Conservation (phyloP, 2,329 filamentous ascomycete genomes). For the Arthrobotrys entomopaga region DNA sequence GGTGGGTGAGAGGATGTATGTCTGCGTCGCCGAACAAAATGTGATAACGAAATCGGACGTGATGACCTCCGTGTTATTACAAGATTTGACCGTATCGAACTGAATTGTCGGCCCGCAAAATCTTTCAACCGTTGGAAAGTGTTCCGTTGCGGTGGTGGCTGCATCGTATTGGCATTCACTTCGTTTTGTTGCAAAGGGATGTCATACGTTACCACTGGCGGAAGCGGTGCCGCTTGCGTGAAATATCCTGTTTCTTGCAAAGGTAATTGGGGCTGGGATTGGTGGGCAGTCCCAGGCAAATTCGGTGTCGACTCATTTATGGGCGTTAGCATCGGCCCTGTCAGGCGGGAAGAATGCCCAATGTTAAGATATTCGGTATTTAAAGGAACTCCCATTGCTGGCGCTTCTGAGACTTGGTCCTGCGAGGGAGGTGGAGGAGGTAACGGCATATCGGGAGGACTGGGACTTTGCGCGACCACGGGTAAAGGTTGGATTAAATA, state of each 20-base stretch:
- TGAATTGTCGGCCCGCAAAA: conserved; percentile 24
- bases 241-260: conserved; percentile 6
- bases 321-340: conserved; percentile 26
- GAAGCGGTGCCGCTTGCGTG: not conserved
- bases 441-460: conserved; percentile 27
- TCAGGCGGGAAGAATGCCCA: conserved; percentile 25
- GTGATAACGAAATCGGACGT: conserved; percentile 37
- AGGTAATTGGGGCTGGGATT: not conserved
- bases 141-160: conserved; percentile 32
- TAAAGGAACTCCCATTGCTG: conserved; percentile 35
- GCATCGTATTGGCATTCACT: conserved; percentile 16
- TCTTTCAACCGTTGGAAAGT: conserved; percentile 36
- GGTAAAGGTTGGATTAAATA: conserved; percentile 47
- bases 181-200: conserved; percentile 24
- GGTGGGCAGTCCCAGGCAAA: conserved; percentile 4
- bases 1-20: conserved; percentile 34
- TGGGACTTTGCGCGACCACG: conserved; percentile 36
- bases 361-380: conserved; percentile 12
- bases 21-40: conserved; percentile 33
- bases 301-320: conserved; percentile 47
- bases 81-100: conserved; percentile 24
- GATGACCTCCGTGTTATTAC: conserved; percentile 15
- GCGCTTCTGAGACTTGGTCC: conserved; percentile 18
- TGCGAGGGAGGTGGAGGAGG: conserved; percentile 33
- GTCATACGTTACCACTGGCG: conserved; percentile 20